Evolutionary conservation across 2,329 filamentous ascomycete species (phyloP), one percentile per base, ranked within the genome.

Genomic region (Dactylellina leptospora): DNA sequence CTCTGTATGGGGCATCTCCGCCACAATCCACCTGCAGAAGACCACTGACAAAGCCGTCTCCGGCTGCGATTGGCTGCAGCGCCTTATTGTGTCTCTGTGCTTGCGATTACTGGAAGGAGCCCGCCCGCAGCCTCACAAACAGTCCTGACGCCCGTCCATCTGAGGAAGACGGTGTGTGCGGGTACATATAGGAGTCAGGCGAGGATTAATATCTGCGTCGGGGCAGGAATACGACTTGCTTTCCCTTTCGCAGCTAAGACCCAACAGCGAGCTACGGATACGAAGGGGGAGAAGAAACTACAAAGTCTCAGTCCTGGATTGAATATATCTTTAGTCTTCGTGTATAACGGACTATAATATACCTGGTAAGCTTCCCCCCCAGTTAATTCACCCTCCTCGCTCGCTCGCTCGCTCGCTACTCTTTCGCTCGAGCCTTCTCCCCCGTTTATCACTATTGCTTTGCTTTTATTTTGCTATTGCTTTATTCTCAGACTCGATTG

Each of bases 41-140:
- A 54, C 40, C 50, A 63, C 66, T 27, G 42, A 61, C 56, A 28
- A 56, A 38, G 47, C 28, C 55, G 54, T 70, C 66, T n/a, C 66
- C 47, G 33, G 6, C 66, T 71, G 66, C 66, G 58, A 71, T 71
- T 71, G 66, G 66, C 25, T 51, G 25, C 25, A 27, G 58, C 42
- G 48, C 55, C 47, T 40, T 28, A 30, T 44, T 48, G 47, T 47
- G 45, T 20, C 44, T 28, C 53, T 45, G 42, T 70, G 64, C 55
- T 61, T 71, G 51, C 58, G 58, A 59, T 56, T 71, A 63, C 66
- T 71, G 58, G 66, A 71, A 71, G 66, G 44, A 71, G 58, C 5
- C 4, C 58, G 61, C 40, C 28, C 54, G 66, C 66, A 63, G 66
- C 44, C 23, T 51, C 38, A 50, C 50, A 55, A 45, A 58, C 58